A percentile compares a stretch with the other conserved stretches of the same genome.
Evolutionary conservation across 2,329 filamentous ascomycete genomes (phyloP).

Genomic region (Paramyrothecium sp.): DNA sequence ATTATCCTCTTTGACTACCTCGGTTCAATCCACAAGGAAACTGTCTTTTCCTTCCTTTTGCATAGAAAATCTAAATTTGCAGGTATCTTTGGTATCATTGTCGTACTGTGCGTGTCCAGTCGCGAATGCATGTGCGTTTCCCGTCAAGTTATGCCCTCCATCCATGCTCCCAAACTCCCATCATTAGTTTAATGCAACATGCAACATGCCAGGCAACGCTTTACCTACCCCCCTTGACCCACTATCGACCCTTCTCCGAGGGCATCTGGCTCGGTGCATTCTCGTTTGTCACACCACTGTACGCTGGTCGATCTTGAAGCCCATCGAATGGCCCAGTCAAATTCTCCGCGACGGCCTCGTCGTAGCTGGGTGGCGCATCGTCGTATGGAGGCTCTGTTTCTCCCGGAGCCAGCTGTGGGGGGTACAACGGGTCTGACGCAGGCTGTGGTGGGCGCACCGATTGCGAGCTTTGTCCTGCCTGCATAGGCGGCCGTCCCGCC

Average conservation of each 20-base stretch:
- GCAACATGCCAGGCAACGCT: not conserved
- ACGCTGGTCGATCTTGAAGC: conserved; percentile 60
- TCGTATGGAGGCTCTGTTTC: conserved; percentile 51
- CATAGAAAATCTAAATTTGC: too few relatives aligned
- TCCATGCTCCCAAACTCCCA: conserved; percentile 4
- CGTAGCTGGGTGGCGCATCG: conserved; percentile 91
- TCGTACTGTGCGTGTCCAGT: too few relatives aligned
- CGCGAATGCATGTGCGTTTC: not conserved
- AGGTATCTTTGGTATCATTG: not conserved
- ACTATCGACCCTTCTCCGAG: conserved; percentile 30
- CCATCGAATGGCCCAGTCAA: conserved; percentile 68
- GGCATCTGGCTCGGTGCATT: conserved; percentile 54
- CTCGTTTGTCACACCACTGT: conserved; percentile 62
- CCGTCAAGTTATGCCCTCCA: not conserved
- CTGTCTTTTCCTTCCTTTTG: too few relatives aligned
- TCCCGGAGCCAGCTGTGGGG: conserved; percentile 49
- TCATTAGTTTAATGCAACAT: conserved; percentile 10
- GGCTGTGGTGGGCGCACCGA: conserved; percentile 23
- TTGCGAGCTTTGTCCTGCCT: conserved; percentile 18
- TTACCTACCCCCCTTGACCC: conserved; percentile 12
- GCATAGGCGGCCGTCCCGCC: conserved; percentile 17
- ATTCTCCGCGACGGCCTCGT: conserved; percentile 83
- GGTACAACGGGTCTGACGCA: conserved; percentile 52
- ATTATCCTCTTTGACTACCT: too few relatives aligned
- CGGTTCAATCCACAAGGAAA: too few relatives aligned